These are phyloP conservation scores for Echeveria elegans DNA, from an alignment of 164 flowering plant species.

Conservation along the genomic window DNA sequence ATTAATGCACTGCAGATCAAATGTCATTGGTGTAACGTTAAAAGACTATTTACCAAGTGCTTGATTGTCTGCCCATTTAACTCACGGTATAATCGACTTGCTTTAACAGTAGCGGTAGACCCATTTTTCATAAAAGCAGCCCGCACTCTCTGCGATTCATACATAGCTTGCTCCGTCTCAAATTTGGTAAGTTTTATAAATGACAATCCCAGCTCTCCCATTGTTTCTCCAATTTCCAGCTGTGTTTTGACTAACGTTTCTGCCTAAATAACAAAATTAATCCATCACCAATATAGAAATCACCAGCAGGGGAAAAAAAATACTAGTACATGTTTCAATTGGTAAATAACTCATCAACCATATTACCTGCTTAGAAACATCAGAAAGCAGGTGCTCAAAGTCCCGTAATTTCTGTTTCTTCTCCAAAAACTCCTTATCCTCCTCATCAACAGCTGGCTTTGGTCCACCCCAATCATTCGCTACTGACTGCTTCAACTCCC, in stretches of 20 bases:
- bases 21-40: neutral
- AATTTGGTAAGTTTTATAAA: constrained; percentile 79
- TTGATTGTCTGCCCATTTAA: constrained; percentile 82
- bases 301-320: neutral
- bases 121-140: constrained; percentile 60
- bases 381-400: constrained; percentile 69
- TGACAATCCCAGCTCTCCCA: constrained; percentile 86
- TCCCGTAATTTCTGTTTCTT: constrained; percentile 70
- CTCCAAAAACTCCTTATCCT: constrained; percentile 84
- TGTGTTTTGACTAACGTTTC: constrained; percentile 89
- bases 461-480: constrained; percentile 82
- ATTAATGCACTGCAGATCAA: neutral
- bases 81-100: constrained; percentile 81
- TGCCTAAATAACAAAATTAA: constrained; percentile 38
- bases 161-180: constrained; percentile 68
- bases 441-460: constrained; percentile 61
- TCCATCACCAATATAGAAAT: neutral
- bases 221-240: constrained; percentile 91
- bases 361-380: constrained; percentile 38
- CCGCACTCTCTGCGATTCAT: constrained; percentile 56
- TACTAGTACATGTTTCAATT: neutral
- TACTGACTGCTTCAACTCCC: constrained; percentile 83
- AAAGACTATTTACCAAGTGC: constrained; percentile 54
- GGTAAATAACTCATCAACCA: neutral
- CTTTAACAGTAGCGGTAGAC: constrained; percentile 92